Evolutionary conservation across 306 rosid species (phyloP), one percentile per base, ranked within the genome.

Genomic region (Trifolium repens): DNA sequence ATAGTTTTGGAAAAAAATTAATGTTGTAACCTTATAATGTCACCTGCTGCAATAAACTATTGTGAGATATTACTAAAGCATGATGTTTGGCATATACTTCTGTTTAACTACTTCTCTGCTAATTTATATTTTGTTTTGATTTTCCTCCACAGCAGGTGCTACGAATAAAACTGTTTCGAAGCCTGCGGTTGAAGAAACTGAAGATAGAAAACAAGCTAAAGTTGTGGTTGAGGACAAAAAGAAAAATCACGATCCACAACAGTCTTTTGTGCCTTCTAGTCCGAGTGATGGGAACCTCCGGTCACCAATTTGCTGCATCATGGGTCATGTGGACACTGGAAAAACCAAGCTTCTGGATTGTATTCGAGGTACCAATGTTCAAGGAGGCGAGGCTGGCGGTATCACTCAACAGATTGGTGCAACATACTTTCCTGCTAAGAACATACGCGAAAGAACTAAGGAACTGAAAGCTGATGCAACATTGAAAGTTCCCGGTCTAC

Each of bases 251-350:
- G 71, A 60, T 32, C 69, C 69, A 37, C 55, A 75, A 32, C 76
- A 55, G 61, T 67, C 88, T 53, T 85, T 62, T 67, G 71, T 69
- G 63, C 66, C 85, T 79, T 39, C 86, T 57, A 84, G 82, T 57
- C 77, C 81, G 10, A 61, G 72, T 85, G 96, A 88, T 72, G 90
- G 84, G 24, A 80, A 89, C 82, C 99, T 94, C 59, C 98, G 98
- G 6, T 94, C 98, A 26, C 99, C 99, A 60, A 94, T 94, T 73
- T 94, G 99, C 88, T 92, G 98, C 82, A 94, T 94, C 77, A 94
- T 92, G 99, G 99, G 99, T 57, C 99, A 94, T 82, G 99, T 94
- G 26, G 99, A 94, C 69, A 85, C 99, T 24, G 99, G 99, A 46
- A 94, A 94, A 84, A 94, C 99, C 58, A 92, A 94, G 84, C 87